These are phyloP conservation scores for Rhexocercosporidium sp. DNA, from an alignment of 2,329 filamentous ascomycete species.

Conservation along the genomic window DNA sequence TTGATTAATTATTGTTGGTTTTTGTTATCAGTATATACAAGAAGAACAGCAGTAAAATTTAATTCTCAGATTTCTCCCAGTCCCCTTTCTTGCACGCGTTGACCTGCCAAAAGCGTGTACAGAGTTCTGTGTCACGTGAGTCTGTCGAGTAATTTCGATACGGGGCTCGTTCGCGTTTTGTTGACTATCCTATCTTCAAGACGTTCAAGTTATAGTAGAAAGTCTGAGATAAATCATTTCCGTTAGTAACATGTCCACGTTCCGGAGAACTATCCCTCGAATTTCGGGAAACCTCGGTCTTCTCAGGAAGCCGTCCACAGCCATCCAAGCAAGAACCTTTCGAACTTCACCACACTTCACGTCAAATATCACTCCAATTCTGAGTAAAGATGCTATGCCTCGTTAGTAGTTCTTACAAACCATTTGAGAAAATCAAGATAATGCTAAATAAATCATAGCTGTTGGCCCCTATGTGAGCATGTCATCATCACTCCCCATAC, in stretches of 20 bases:
- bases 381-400: constrained; percentile 62
- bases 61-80: background rate
- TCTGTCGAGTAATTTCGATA: background rate
- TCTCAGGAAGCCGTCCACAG: background rate
- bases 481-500: constrained; percentile 17
- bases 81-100: background rate
- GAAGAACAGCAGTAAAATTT: background rate
- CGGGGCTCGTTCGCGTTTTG: background rate
- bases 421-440: background rate
- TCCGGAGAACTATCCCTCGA: constrained; percentile 4
- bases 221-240: background rate
- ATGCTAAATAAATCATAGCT: constrained; percentile 47
- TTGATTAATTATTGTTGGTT: background rate
- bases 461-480: constrained; percentile 64
- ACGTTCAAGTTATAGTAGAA: background rate
- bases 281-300: background rate
- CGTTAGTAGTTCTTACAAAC: constrained; percentile 38
- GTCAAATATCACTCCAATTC: constrained; percentile 54
- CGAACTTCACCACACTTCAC: constrained; percentile 45
- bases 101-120: background rate
- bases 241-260: background rate
- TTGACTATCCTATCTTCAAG: background rate
- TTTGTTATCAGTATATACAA: background rate
- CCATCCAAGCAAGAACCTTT: constrained; percentile 30
- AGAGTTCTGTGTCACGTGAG: constrained; percentile 4